A percentile compares a stretch with the other conserved stretches of the same genome.
These are phyloP conservation scores for Colletotrichum chlorophyti DNA, from an alignment of 2,329 filamentous ascomycete species.

Conservation along the genomic window DNA sequence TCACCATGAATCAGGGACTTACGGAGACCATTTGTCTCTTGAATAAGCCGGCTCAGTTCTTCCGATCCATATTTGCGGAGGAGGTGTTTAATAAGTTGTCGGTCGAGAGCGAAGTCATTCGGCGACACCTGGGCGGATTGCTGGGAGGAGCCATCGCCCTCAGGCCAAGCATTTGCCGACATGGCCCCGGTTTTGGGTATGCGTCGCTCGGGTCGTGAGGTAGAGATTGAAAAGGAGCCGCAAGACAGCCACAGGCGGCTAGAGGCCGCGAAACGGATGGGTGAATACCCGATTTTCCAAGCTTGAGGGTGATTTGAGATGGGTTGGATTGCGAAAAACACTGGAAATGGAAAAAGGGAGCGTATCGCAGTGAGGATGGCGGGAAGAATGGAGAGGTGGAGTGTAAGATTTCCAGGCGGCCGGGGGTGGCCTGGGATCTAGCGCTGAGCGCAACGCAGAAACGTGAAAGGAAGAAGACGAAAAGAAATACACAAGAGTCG, in stretches of 20 bases:
- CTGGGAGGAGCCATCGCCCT: conserved; percentile 38
- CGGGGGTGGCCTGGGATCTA: conserved; percentile 27
- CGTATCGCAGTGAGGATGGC: conserved; percentile 19
- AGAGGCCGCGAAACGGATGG: too few species aligned
- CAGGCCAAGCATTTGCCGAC: conserved; percentile 39
- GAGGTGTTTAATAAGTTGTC: conserved; percentile 43
- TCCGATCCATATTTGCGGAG: conserved; percentile 41
- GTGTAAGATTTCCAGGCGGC: conserved; percentile 23
- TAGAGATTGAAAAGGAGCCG: neutral
- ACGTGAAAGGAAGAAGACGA: neutral
- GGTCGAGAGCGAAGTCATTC: conserved; percentile 35
- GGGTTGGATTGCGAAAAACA: conserved; percentile 4
- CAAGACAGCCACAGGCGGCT: neutral
- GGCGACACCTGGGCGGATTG: conserved; percentile 22
- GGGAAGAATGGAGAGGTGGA: conserved; percentile 15
- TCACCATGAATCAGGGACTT: conserved; percentile 30
- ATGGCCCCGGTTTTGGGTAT: conserved; percentile 17
- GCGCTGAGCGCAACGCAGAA: conserved; percentile 23
- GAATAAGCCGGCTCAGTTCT: conserved; percentile 40
- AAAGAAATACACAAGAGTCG: neutral
- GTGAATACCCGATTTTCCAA: too few species aligned
- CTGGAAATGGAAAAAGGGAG: conserved; percentile 19
- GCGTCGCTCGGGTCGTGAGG: too few species aligned
- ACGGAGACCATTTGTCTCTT: conserved; percentile 39
- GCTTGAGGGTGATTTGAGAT: conserved; percentile 1